Evolutionary conservation across 768 basidiomycete genomes (phyloP), one percentile per base, ranked within the genome.

Genomic region (Xerocomellus chrysenteron): DNA sequence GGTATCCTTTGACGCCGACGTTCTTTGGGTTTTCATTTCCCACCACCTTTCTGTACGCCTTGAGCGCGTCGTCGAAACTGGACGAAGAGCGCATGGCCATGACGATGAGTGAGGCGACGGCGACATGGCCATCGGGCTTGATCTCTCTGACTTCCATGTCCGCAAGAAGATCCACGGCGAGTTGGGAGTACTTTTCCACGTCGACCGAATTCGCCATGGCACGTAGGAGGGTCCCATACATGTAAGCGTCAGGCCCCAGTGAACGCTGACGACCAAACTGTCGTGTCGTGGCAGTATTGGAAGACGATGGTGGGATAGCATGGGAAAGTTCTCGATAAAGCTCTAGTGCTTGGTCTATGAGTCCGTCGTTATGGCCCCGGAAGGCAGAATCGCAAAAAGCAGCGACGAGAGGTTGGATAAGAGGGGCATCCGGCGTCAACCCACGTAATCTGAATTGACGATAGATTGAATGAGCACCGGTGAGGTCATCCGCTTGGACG

Each of bases 31-130:
- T 56, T 57, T 43, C 54, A 43, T 57, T 58, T 72, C 64, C 54
- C 66, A 62, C 62, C 74, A 69, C 73, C 61, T 53, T 72, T 59
- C 60, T 74, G 70, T 95, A 96, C 0, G 81, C 74, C 16, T 80
- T 72, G 52, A 90, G 81, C 0, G 91, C 90, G 13, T 84, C 81
- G 26, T 80, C 75, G 45, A 82, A 78, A 41, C 67, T 78, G 2
- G 78, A 64, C 2, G 84, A 74, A n/a, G 76, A 73, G 26, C 82
- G 81, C 85, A 95, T 92, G 46, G 84, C 79, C 44, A 89, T 71
- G 49, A 88, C 78, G 43, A 87, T 78, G 37, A 83, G 71, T 2
- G 83, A 80, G 5, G 82, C 76, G 13, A 74, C 64, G 19, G 80
- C 75, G 60, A 77, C 64, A 36, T 77, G 78, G 54, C 79, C 73